Evolutionary conservation across 164 flowering plant genomes (phyloP), one percentile per base, ranked within the genome.

Genomic region (Piper betle): DNA sequence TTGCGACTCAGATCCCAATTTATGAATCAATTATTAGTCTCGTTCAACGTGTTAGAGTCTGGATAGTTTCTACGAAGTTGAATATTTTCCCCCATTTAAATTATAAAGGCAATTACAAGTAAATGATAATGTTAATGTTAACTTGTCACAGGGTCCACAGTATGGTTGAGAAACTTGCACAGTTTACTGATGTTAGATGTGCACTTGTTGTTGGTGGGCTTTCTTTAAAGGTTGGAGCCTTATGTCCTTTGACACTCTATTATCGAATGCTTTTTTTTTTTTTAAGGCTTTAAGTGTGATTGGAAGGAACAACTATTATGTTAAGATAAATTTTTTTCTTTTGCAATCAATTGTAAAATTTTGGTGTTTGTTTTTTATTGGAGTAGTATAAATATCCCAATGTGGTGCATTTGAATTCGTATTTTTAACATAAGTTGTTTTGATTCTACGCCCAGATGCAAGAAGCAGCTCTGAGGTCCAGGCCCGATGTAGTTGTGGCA

Each of bases 401-500:
- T 10, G 10, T 12, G 15, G 57, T 43, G 2, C 33, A 25, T 25
- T 25, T 25, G 33, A 25, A 25, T 25, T 25, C 33, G 33, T 25
- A 25, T 25, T 43, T 50, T 17, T 8, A 5, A 63, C 46, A 55
- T 64, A 39, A 53, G 37, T 55, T 62, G 48, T 66, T 70, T 46
- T 64, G 50, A 15, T 46, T 12, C 50, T 46, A 10, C 33, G 64
- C 69, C 58, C 76, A 93, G 97, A 72, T 68, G 66, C 99, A 93
- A 83, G 97, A 85, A 75, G 72, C 79, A 55, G 94, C 88, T 57
- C 73, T 93, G 73, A 86, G 97, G 66, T 78, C 91, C 60, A 76
- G 79, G 90, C 96, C 96, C 33, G 97, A 93, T 76, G 82, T 93
- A 80, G 92, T 93, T 74, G 97, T 93, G 71, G 99, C 97, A 13